Conservation (phyloP, 1,284 basidiomycete species). For the Trichosporon asahii region DNA sequence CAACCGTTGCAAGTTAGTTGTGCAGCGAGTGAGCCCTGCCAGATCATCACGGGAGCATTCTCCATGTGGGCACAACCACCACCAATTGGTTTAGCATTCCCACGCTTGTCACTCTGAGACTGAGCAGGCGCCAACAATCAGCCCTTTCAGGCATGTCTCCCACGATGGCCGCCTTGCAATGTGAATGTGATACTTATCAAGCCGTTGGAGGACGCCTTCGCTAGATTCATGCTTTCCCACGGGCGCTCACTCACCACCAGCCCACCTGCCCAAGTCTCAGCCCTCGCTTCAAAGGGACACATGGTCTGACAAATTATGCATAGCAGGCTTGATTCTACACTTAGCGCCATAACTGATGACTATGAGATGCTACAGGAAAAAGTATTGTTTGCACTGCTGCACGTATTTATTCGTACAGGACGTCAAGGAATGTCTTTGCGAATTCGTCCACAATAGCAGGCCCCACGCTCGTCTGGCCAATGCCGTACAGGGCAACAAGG, state of each 20-base stretch:
- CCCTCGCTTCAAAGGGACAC: no score
- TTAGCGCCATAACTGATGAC: neutral
- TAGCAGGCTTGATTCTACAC: neutral
- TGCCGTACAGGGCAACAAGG: conserved; percentile 82
- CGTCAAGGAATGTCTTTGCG: conserved; percentile 74
- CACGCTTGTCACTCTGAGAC: neutral
- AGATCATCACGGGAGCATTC: neutral
- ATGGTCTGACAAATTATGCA: neutral
- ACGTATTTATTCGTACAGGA: conserved; percentile 63
- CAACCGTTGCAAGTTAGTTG: conserved; percentile 7
- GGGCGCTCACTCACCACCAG: neutral
- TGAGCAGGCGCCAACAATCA: neutral
- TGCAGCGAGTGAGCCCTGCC: neutral
- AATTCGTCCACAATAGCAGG: conserved; percentile 83
- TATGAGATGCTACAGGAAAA: conserved; percentile 5
- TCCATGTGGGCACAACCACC: neutral
- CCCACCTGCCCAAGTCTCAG: no score
- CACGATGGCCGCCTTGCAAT: no score
- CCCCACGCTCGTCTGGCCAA: conserved; percentile 82
- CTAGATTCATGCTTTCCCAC: neutral
- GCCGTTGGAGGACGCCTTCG: neutral
- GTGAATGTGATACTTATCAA: no score
- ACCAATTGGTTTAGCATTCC: neutral
- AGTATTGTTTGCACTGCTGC: neutral
- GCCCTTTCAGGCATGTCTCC: neutral